Percentiles rank a stretch among this genome's conserved stretches.
These are phyloP conservation scores for Furculomyces boomerangus DNA, from an alignment of 371 early-diverging fungal genomes.

Conservation along the genomic window DNA sequence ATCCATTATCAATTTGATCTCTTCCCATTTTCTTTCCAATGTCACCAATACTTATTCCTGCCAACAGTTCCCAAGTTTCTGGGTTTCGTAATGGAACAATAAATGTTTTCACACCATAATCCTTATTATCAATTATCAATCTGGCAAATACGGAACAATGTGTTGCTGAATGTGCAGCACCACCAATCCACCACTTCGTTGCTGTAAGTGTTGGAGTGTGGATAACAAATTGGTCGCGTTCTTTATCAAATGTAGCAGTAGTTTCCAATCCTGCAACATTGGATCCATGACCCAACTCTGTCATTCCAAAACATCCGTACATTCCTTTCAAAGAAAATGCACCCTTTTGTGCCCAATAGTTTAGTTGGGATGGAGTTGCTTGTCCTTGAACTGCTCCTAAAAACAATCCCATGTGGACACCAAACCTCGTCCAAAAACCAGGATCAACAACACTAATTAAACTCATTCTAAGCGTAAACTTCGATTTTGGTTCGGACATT, in stretches of 20 bases:
- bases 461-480: slow-evolving; percentile 65
- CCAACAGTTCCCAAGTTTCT: slow-evolving; percentile 45
- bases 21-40: slow-evolving; percentile 76
- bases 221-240: slow-evolving; percentile 67
- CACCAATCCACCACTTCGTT: slow-evolving; percentile 97
- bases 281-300: slow-evolving; percentile 76
- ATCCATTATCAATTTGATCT: slow-evolving; percentile 78
- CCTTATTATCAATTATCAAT: slow-evolving; percentile 52
- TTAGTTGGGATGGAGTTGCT: slow-evolving; percentile 67
- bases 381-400: slow-evolving; percentile 76
- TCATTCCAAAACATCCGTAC: slow-evolving; percentile 85
- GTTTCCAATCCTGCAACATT: slow-evolving; percentile 88
- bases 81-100: slow-evolving; percentile 67
- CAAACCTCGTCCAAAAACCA: slow-evolving; percentile 81
- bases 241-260: slow-evolving; percentile 74
- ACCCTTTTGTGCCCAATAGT: slow-evolving; percentile 77
- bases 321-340: slow-evolving; percentile 63
- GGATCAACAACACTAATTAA: slow-evolving; percentile 65
- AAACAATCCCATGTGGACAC: slow-evolving; percentile 83
- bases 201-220: slow-evolving; percentile 81
- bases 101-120: slow-evolving; percentile 68
- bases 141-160: slow-evolving; percentile 67
- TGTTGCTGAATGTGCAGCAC: slow-evolving; percentile 68
- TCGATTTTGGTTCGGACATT: slow-evolving; percentile 48
- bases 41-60: slow-evolving; percentile 68